Evolutionary conservation across 441 rosid species (phyloP), one percentile per base, ranked within the genome.

Genomic region (Bruguiera hainesii): DNA sequence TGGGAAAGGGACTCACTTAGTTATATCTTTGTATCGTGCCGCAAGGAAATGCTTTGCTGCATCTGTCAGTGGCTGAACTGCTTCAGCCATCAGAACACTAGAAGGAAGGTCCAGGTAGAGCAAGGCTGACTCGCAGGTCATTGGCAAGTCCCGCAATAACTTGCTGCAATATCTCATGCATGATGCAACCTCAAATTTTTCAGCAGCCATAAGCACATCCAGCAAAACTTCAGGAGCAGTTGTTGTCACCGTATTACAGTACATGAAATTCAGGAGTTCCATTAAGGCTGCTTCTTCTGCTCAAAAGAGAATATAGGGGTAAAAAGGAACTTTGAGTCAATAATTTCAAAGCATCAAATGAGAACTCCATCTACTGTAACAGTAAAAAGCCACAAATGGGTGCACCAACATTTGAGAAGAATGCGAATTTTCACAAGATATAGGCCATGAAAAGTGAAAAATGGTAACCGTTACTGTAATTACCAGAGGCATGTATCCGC

Each of bases 221-320:
- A 95, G 85, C 79, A 95, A 78, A 15, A 81, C 91, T 62, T 93
- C 76, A 64, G 88, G 79, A 2, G 81, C 65, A 35, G 76, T 85
- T 33, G 80, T 79, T 4, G 91, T 78, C 65, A 91, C 60, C 31
- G 79, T 68, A 61, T 76, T 81, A 75, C 83, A 85, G 73, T 91
- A 91, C 89, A 94, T 91, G 80, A 89, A 94, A 58, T 80, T 81
- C 50, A 94, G 81, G 37, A 94, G 90, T 70, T 89, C 96, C 97
- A 88, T 86, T 33, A 94, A 81, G 66, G 94, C 89, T 35, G 85
- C 84, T 83, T 91, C 98, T 76, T 94, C 98, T 94, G 93, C 65
- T 71, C 74, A 57, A 71, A 33, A 10, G 62, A 64, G 55, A 72
- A 64, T 28, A 62, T 39, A 31, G 23, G 56, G 57, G 42, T 26